Percentiles rank a stretch among this genome's conserved stretches.
phyloP scores from a whole-genome alignment of 225 moss, liverwort and hornwort genomes.

The Climacium dendroides region DNA sequence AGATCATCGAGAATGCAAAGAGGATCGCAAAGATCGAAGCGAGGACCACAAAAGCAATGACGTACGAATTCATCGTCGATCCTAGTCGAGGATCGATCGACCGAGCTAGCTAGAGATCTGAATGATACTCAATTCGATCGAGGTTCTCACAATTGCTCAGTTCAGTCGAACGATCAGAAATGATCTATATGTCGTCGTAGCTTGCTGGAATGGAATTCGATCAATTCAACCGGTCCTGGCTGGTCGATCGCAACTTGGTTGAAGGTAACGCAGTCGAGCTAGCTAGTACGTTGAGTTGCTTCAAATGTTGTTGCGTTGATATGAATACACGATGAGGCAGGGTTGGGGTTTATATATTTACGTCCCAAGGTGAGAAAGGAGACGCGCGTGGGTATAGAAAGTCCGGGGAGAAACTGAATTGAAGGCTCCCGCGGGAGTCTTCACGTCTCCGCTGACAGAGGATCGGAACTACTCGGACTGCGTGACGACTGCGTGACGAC shows the following conservation, averaged over 20 bases:
- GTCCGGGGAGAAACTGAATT: neutral
- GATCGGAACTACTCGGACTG: neutral
- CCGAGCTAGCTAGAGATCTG: neutral
- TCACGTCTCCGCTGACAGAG: neutral
- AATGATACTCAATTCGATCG: neutral
- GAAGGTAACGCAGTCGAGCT: neutral
- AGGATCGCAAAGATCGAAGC: rapidly evolving
- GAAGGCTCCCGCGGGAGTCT: neutral
- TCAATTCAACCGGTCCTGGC: neutral
- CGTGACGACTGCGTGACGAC: neutral
- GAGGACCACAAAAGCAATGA: neutral
- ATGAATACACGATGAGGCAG: neutral
- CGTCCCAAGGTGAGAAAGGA: neutral
- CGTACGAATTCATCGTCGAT: neutral
- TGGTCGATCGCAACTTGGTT: neutral
- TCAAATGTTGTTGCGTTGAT: neutral
- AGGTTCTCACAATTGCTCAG: neutral
- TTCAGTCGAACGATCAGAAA: neutral
- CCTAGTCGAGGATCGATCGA: neutral
- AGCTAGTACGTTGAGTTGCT: neutral
- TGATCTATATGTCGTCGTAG: neutral
- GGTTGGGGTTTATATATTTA: neutral
- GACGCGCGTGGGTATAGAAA: no score
- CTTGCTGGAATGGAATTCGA: neutral
- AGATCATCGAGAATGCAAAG: rapidly evolving